Percentiles rank a stretch among this genome's conserved stretches.
Evolutionary conservation across 179 eudicot species (phyloP).

Genomic region (Beta lomatogona): DNA sequence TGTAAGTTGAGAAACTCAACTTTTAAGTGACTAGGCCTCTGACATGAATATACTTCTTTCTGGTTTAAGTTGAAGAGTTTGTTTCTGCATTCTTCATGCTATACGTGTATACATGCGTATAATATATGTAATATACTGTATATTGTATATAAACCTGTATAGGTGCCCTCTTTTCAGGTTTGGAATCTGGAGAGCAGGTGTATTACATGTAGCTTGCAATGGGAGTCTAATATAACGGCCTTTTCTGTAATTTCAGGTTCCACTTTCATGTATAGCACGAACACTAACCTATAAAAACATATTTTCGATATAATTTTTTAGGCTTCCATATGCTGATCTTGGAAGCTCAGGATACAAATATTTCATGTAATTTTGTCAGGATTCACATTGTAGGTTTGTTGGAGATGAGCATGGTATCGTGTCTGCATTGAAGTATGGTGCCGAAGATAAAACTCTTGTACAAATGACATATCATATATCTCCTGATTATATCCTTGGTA

Average conservation of each 20-base stretch:
- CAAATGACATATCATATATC: slow-evolving; percentile 32
- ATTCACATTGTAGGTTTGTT: slow-evolving; percentile 31
- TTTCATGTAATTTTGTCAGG: slow-evolving; percentile 8
- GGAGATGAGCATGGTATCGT: slow-evolving; percentile 42
- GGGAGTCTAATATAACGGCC: slow-evolving; percentile 86
- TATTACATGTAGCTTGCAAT: slow-evolving; percentile 55
- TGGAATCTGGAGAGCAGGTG: slow-evolving; percentile 76
- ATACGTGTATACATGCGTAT: background rate
- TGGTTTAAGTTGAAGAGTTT: background rate
- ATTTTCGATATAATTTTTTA: background rate
- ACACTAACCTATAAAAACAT: slow-evolving; percentile 7
- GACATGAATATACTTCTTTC: slow-evolving; percentile 9
- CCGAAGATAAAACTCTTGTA: slow-evolving; percentile 31
- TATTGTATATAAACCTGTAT: too few relatives aligned
- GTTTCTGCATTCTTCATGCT: slow-evolving; percentile 15
- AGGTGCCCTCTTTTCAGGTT: slow-evolving; percentile 48
- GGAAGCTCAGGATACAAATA: background rate
- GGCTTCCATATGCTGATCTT: slow-evolving; percentile 4
- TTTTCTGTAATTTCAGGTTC: slow-evolving; percentile 48
- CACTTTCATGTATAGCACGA: slow-evolving; percentile 35
- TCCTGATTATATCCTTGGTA: slow-evolving; percentile 35
- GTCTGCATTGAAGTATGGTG: slow-evolving; percentile 31
- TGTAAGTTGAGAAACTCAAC: background rate
- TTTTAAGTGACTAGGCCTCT: background rate
- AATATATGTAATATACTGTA: too few relatives aligned